A percentile compares a stretch with the other conserved stretches of the same genome.
Evolutionary conservation across 805 yeast species (phyloP).

Genomic region (Metschnikowia gelsemii): DNA sequence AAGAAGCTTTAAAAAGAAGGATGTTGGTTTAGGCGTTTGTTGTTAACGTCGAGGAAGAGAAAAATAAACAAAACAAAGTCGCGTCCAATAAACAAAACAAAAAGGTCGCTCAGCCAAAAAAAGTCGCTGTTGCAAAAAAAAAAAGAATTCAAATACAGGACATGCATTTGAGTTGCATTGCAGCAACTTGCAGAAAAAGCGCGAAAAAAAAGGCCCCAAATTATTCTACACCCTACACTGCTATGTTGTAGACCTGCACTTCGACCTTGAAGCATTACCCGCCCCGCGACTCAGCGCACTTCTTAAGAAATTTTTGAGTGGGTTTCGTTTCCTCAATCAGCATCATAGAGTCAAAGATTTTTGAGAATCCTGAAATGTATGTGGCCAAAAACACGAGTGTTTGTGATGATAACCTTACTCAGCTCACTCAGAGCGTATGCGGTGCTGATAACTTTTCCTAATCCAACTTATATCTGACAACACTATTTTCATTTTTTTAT

Average conservation of each 20-base stretch:
- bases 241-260: neutral
- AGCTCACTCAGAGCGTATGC: slow-evolving; percentile 55
- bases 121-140: no score
- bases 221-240: neutral
- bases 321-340: neutral
- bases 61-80: no score
- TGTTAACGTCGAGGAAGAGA: neutral
- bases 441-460: slow-evolving; percentile 49
- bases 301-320: neutral
- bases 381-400: slow-evolving; percentile 13
- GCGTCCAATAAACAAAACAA: no score
- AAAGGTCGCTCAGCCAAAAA: no score
- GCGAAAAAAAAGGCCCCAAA: no score
- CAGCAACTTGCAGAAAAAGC: no score
- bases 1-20: no score
- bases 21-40: neutral
- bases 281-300: slow-evolving; percentile 3
- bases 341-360: neutral
- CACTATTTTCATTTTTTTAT: slow-evolving; percentile 5
- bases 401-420: slow-evolving; percentile 55
- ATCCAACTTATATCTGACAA: slow-evolving; percentile 47
- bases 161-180: no score
- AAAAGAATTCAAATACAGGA: no score
- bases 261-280: slow-evolving; percentile 6
- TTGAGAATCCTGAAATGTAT: slow-evolving; percentile 6